phyloP scores from a whole-genome alignment of 2,329 filamentous ascomycete genomes.

The Neoarthrinium moseri region DNA sequence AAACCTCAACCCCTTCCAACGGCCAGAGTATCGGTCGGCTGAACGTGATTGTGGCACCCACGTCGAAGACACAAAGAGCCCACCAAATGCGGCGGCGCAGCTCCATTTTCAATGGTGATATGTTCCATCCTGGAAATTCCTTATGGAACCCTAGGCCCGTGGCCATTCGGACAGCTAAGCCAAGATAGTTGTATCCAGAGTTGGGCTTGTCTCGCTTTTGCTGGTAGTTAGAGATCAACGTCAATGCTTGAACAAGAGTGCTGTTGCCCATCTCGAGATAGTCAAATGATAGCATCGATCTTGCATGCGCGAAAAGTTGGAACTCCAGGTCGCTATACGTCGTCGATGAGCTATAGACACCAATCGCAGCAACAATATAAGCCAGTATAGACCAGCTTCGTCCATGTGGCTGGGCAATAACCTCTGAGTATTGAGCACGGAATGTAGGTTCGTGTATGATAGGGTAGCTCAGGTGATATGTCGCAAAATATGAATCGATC shows the following conservation, averaged over 20 bases:
- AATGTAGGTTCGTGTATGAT: conserved; percentile 34
- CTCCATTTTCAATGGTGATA: conserved; percentile 22
- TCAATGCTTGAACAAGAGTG: conserved; percentile 29
- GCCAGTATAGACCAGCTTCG: conserved; percentile 16
- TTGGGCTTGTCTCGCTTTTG: conserved; percentile 51
- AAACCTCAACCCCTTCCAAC: conserved; percentile 21
- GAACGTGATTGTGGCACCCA: conserved; percentile 41
- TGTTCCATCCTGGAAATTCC: conserved; percentile 35
- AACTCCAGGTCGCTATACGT: conserved; percentile 7
- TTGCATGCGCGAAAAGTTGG: conserved; percentile 11
- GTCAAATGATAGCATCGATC: conserved; percentile 11
- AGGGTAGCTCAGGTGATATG: conserved; percentile 43
- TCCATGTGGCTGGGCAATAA: conserved; percentile 14
- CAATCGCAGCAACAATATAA: conserved; percentile 16
- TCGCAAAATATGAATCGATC: conserved; percentile 39
- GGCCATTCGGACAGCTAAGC: conserved; percentile 46
- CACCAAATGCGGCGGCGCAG: conserved; percentile 36
- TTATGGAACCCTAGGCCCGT: conserved; percentile 47
- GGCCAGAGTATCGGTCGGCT: conserved; percentile 23
- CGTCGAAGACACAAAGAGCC: conserved; percentile 40
- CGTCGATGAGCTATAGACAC: conserved; percentile 10
- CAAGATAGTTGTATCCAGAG: conserved; percentile 48
- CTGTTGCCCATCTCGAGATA: conserved; percentile 30
- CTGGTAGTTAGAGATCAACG: conserved; percentile 28
- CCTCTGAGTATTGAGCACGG: conserved; percentile 14